Evolutionary conservation across 2,329 filamentous ascomycete species (phyloP), one percentile per base, ranked within the genome.

Genomic region (Diaporthe batatas): DNA sequence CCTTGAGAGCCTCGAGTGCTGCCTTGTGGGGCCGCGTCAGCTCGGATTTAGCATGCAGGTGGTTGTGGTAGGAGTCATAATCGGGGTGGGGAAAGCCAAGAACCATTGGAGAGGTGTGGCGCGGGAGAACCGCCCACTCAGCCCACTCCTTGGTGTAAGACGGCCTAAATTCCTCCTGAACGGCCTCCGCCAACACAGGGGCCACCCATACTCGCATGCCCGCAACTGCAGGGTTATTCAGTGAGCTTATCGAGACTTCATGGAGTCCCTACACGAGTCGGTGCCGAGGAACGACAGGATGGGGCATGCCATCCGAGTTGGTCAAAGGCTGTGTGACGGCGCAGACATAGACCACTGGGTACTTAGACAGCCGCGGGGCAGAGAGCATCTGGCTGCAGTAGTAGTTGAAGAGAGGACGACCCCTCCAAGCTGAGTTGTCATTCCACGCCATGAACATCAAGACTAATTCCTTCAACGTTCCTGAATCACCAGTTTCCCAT

Each of bases 1-100:
- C 36, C 53, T 25, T 23, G n/a, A 68, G 54, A 54, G 59, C 34
- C 72, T 64, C 32, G 47, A 21, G 54, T 68, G 72, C 59, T 75
- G 72, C 74, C 74, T 75, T 74, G 51, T 58, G 53, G 65, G 75
- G 75, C 75, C 75, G 73, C 75, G 75, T 75, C 73, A 75, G 71
- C 75, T 76, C 67, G 72, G 67, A 53, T 36, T 51, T 36, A 29
- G 58, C 16, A 51, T 72, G 72, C 54, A 42, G 47, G 32, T 62
- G 49, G n/a, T 62, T 70, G 68, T 49, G 47, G 62, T 72, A 34
- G 53, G 57, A 71, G 71, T 73, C 71, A 73, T 69, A 47, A 55
- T 53, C 4, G 39, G 47, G 68, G 47, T 51, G 65, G 70, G 70
- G 32, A 42, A 64, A 18, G 21, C 59, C 49, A 53, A 39, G 54